A percentile compares a stretch with the other conserved stretches of the same genome.
Evolutionary conservation across 371 early-diverging fungal genomes (phyloP).

Genomic region (Mucor velutinosus): DNA sequence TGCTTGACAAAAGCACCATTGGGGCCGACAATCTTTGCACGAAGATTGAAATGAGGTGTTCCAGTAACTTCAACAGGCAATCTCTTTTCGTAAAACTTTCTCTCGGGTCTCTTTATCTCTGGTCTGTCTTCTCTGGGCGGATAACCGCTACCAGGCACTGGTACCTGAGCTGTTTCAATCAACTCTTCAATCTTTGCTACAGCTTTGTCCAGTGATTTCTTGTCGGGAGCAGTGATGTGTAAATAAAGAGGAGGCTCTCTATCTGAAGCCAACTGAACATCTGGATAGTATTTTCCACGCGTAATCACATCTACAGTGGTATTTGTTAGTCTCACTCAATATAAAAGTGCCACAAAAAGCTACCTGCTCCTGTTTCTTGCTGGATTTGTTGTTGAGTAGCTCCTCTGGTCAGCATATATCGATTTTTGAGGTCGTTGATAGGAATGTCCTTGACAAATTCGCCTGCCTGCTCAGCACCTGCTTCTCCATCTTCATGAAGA

Average conservation of each 20-base stretch:
- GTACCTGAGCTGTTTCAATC: conserved; percentile 54
- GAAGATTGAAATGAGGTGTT: conserved; percentile 73
- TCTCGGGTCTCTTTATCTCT: conserved; percentile 27
- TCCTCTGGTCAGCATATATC: conserved; percentile 80
- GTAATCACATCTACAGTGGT: conserved; percentile 68
- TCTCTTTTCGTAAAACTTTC: conserved; percentile 63
- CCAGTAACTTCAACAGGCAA: conserved; percentile 74
- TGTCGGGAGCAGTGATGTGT: conserved; percentile 68
- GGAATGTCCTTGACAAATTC: conserved; percentile 67
- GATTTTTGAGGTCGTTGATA: conserved; percentile 82
- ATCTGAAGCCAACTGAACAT: conserved; percentile 69
- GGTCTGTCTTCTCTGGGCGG: conserved; percentile 23
- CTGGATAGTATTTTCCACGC: conserved; percentile 82
- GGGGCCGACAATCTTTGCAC: conserved; percentile 88
- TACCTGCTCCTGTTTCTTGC: conserved; percentile 75
- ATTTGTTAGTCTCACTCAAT: neutral
- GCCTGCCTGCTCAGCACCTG: conserved; percentile 25
- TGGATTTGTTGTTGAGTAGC: conserved; percentile 74
- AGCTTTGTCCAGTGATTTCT: conserved; percentile 74
- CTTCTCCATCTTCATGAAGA: conserved; percentile 20
- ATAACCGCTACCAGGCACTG: conserved; percentile 23
- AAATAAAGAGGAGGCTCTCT: conserved; percentile 81
- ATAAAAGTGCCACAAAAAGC: neutral
- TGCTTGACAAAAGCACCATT: conserved; percentile 86
- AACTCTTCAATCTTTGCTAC: conserved; percentile 71